Conservation (phyloP, 2,329 filamentous ascomycete genomes). For the Colletotrichum sp. region DNA sequence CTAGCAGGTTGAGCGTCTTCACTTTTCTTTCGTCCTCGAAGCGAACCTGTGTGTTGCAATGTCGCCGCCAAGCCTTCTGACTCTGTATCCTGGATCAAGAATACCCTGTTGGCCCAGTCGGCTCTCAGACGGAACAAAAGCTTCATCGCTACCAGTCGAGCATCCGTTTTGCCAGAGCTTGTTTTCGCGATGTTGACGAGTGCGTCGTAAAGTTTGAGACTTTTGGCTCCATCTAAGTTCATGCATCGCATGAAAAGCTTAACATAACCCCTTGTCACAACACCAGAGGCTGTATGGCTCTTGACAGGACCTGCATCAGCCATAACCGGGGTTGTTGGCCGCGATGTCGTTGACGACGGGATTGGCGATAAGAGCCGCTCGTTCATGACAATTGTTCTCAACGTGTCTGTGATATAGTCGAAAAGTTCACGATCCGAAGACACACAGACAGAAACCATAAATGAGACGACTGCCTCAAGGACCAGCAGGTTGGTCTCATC, state of each 20-base stretch:
- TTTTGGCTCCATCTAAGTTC: slow-evolving; percentile 69
- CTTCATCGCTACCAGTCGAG: slow-evolving; percentile 77
- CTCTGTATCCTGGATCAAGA: slow-evolving; percentile 73
- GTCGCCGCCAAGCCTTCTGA: slow-evolving; percentile 74
- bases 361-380: slow-evolving; percentile 51
- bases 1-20: slow-evolving; percentile 55
- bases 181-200: slow-evolving; percentile 69
- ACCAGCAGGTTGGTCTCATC: slow-evolving; percentile 69
- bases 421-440: slow-evolving; percentile 65
- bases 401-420: slow-evolving; percentile 57
- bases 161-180: slow-evolving; percentile 66
- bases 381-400: slow-evolving; percentile 54
- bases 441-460: slow-evolving; percentile 69
- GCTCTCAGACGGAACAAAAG: slow-evolving; percentile 83
- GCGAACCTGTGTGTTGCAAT: slow-evolving; percentile 68
- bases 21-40: slow-evolving; percentile 53
- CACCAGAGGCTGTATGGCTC: slow-evolving; percentile 66
- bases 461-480: slow-evolving; percentile 67
- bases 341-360: slow-evolving; percentile 29
- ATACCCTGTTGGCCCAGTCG: slow-evolving; percentile 79
- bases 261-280: slow-evolving; percentile 74
- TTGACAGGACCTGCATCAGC: slow-evolving; percentile 25
- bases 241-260: slow-evolving; percentile 79
- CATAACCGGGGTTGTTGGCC: slow-evolving; percentile 28
- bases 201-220: slow-evolving; percentile 64